Evolutionary conservation across 129 eudicot genomes (phyloP).

Genomic region (Ambrosia artemisiifolia): DNA sequence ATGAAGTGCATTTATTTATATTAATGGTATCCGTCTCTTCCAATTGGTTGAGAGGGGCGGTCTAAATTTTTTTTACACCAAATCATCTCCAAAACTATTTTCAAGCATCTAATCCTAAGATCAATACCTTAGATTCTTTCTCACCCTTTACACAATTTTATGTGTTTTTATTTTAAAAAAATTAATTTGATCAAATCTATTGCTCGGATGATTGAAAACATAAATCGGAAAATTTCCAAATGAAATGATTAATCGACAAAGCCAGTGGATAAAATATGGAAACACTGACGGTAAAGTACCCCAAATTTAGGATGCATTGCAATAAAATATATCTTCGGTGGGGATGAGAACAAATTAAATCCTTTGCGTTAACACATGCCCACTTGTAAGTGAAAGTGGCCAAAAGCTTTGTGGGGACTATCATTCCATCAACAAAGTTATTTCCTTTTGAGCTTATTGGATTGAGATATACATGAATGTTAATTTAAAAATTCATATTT

Average conservation of each 20-base stretch:
- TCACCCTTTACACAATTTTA: too few species aligned
- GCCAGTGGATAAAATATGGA: constrained; percentile 25
- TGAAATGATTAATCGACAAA: constrained; percentile 32
- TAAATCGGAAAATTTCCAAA: not conserved
- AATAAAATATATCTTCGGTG: constrained; percentile 19
- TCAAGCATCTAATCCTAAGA: too few species aligned
- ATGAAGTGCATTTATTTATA: too few species aligned
- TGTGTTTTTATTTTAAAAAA: too few species aligned
- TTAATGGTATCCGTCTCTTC: too few species aligned
- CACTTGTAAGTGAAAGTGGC: constrained; percentile 36
- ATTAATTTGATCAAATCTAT: too few species aligned
- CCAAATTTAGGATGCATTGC: constrained; percentile 34
- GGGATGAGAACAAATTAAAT: constrained; percentile 30
- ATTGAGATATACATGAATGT: not conserved
- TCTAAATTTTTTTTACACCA: too few species aligned
- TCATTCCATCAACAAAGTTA: constrained; percentile 36
- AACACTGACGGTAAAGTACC: constrained; percentile 15
- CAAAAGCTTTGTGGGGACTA: constrained; percentile 41
- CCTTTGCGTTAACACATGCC: constrained; percentile 36
- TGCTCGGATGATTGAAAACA: not conserved
- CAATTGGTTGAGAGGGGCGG: too few species aligned
- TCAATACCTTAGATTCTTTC: too few species aligned
- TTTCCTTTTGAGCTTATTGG: not conserved
- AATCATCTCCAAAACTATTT: too few species aligned
- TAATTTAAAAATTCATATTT: not conserved